phyloP scores from a whole-genome alignment of 768 basidiomycete species.

The Podaxis mareebaensis region DNA sequence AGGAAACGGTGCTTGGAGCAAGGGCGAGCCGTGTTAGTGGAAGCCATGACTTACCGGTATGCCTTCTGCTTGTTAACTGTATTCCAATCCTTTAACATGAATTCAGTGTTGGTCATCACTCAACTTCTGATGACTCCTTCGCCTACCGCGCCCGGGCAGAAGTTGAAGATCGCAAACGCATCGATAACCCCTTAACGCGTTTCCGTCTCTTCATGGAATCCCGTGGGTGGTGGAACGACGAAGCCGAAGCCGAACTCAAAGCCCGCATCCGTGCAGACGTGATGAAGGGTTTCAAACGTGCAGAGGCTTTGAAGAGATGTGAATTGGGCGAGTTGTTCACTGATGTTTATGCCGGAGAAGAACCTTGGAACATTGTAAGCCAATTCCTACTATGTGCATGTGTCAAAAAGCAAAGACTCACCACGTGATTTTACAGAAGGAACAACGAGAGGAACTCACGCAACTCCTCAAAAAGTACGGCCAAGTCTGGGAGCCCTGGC shows the following conservation, averaged over 20 bases:
- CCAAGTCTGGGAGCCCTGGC: slow-evolving; percentile 84
- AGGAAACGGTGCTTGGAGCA: slow-evolving; percentile 71
- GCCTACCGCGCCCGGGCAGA: slow-evolving; percentile 89
- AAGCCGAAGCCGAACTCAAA: slow-evolving; percentile 74
- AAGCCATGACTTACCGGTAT: slow-evolving; percentile 89
- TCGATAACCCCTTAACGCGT: slow-evolving; percentile 86
- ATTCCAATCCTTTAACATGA: neutral
- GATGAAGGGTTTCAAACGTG: slow-evolving; percentile 74
- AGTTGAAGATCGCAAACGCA: slow-evolving; percentile 88
- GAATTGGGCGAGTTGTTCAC: slow-evolving; percentile 82
- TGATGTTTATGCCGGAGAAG: slow-evolving; percentile 85
- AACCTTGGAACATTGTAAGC: slow-evolving; percentile 83
- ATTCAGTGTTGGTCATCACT: slow-evolving; percentile 85
- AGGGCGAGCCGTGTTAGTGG: slow-evolving; percentile 79
- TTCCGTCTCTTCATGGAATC: slow-evolving; percentile 87
- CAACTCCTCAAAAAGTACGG: slow-evolving; percentile 84
- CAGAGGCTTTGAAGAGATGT: slow-evolving; percentile 67
- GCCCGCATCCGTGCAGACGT: slow-evolving; percentile 69
- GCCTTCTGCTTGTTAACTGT: slow-evolving; percentile 20
- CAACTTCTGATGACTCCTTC: slow-evolving; percentile 94
- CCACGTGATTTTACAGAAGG: slow-evolving; percentile 48
- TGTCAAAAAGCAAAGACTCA: neutral
- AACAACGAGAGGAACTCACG: slow-evolving; percentile 80
- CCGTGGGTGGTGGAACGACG: slow-evolving; percentile 79
- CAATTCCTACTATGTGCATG: neutral